Base-by-base conservation (phyloP, 805 yeast genomes). In the Candida taoyuanica region DNA sequence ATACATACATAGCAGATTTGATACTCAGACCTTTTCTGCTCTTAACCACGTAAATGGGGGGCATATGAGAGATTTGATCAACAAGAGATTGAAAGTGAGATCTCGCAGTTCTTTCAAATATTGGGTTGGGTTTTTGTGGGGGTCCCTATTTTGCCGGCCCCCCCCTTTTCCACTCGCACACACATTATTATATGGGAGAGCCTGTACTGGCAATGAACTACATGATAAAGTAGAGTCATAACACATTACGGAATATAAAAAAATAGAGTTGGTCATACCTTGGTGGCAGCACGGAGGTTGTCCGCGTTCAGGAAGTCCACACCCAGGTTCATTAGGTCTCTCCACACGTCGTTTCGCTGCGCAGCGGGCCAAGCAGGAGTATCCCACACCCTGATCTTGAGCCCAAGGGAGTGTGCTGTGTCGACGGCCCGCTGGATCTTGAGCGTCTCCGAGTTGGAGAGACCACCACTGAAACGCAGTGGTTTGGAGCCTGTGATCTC, bases 311-410 rank as follows among this genome's bases (percentile, higher is more conserved):
- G 52, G 40, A 74, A 64, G 51, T 81, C 87, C 15, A 74, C 66
- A 3, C 78, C 79, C 12, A 65, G 42, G 14, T 58, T 61, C 31
- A 68, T 53, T 13, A 78, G 60, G 39, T 72, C 74, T 36, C 59
- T 49, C 76, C 82, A 74, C 28, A 78, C 68, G 3, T 53, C 53
- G 32, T 71, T 55, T 41, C 75, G 66, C 20, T 63, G 55, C 12
- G 50, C 43, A 3, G 56, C 54, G 4, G 89, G 88, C 87, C 87
- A 81, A 36, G 65, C 65, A 1, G 85, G 79, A 7, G 77, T 78
- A 15, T 80, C 88, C 89, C 89, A 83, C 21, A 81, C 63, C 39
- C 91, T 63, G 0, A 85, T 73, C 46, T 69, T 66, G 29, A 81
- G 50, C 11, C 76, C 74, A 34, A 60, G 42, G 3, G 57, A 50